Percentiles rank a stretch among this genome's conserved stretches.
Evolutionary conservation across 2,329 filamentous ascomycete genomes (phyloP).

Genomic region (Colletotrichum sp.): DNA sequence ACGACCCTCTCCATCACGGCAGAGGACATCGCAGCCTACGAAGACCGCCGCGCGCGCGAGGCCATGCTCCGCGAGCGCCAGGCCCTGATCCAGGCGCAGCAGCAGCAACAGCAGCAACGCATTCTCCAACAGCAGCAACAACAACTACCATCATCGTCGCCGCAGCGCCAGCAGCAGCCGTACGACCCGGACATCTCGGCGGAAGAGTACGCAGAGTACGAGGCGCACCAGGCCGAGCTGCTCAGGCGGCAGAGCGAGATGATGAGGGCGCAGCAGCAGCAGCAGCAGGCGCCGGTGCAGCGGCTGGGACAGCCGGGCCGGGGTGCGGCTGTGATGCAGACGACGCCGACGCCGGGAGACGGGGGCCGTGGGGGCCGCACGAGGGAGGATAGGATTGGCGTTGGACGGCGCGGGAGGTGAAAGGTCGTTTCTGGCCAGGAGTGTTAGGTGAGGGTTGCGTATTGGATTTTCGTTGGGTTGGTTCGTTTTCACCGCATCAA

Average conservation of each 20-base stretch:
- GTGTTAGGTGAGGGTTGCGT: not conserved
- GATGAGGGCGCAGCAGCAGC: not conserved
- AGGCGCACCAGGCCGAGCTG: conserved; percentile 14
- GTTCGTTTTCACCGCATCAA: not conserved
- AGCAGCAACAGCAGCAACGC: conserved; percentile 6
- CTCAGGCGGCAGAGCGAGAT: conserved; percentile 1
- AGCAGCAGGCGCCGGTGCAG: not conserved
- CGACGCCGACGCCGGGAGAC: conserved; percentile 28
- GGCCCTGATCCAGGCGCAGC: conserved; percentile 16
- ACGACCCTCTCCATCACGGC: conserved; percentile 72
- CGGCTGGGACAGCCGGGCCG: conserved; percentile 24
- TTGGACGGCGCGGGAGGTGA: conserved; percentile 28
- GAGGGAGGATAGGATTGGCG: conserved; percentile 45
- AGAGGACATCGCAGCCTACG: conserved; percentile 74
- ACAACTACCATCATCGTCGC: conserved; percentile 12
- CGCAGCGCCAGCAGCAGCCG: conserved; percentile 22
- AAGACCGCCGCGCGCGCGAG: conserved; percentile 61
- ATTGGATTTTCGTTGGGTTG: not conserved
- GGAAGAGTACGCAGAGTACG: conserved; percentile 6
- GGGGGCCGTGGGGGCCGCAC: conserved; percentile 22
- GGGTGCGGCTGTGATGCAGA: conserved; percentile 21
- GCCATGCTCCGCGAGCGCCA: conserved; percentile 26
- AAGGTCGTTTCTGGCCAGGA: not conserved
- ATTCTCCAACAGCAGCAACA: conserved; percentile 19
- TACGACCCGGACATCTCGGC: conserved; percentile 11